Conservation (phyloP, 768 basidiomycete genomes). For the Lentinus brumalis region DNA sequence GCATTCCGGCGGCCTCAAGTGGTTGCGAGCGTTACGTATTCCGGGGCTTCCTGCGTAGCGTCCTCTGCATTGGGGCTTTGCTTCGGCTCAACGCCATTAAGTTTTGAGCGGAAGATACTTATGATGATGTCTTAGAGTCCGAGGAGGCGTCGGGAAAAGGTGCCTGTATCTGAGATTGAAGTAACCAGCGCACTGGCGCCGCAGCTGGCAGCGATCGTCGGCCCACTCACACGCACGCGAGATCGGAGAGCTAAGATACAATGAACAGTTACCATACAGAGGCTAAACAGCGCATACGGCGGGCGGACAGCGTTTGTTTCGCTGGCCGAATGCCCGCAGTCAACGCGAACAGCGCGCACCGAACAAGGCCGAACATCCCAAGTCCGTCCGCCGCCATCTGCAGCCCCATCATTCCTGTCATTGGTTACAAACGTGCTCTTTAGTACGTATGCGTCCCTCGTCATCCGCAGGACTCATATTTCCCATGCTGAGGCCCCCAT, state of each 20-base stretch:
- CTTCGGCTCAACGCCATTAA: too few species aligned
- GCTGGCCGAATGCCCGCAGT: neutral
- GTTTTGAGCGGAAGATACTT: too few species aligned
- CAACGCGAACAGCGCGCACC: neutral
- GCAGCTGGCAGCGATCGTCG: slow-evolving; percentile 6
- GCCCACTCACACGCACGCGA: too few species aligned
- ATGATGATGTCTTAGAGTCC: neutral
- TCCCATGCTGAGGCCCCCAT: neutral
- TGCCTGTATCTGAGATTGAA: neutral
- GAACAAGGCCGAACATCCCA: neutral
- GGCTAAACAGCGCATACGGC: neutral
- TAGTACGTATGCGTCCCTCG: neutral
- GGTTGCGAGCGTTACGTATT: too few species aligned
- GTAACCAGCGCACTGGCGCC: too few species aligned
- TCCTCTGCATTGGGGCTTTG: too few species aligned
- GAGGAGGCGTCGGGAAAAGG: neutral
- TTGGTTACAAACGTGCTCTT: neutral
- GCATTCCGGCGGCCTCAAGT: too few species aligned
- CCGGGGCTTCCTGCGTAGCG: too few species aligned
- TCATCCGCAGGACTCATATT: neutral
- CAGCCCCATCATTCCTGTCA: neutral
- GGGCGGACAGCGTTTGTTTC: neutral
- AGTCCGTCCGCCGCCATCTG: neutral
- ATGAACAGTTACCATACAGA: too few species aligned
- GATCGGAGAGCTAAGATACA: too few species aligned